phyloP scores from a whole-genome alignment of 2,329 filamentous ascomycete species.

The Kalmusia sp. region DNA sequence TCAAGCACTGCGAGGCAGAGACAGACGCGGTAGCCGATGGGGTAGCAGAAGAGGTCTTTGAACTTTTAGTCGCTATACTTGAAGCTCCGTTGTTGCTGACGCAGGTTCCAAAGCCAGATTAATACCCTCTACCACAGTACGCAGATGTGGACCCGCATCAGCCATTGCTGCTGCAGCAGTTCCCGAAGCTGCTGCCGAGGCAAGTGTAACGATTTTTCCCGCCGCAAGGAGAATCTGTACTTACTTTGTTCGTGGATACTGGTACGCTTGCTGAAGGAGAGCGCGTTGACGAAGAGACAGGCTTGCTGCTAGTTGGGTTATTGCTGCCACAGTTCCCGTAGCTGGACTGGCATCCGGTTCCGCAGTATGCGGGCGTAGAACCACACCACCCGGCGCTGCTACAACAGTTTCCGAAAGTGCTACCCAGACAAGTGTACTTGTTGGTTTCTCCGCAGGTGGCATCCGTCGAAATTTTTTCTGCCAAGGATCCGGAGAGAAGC shows the following conservation, averaged over 20 bases:
- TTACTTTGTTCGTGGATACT: no score
- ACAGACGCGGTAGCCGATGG: neutral
- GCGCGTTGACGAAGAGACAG: no score
- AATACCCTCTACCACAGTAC: conserved; percentile 3
- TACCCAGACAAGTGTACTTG: conserved; percentile 4
- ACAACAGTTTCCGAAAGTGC: conserved; percentile 3
- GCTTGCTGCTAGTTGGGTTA: no score
- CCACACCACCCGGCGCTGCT: conserved; percentile 7
- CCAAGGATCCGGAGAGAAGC: conserved; percentile 7
- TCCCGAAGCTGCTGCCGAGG: conserved; percentile 1
- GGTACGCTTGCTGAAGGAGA: no score
- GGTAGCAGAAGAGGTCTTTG: conserved; percentile 1
- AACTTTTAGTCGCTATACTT: neutral
- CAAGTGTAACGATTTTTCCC: conserved; percentile 4
- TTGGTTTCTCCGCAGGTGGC: conserved; percentile 6
- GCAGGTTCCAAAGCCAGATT: neutral
- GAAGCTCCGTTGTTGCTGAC: neutral
- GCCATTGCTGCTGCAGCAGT: conserved; percentile 5
- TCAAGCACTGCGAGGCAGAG: conserved; percentile 30
- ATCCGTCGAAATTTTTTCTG: neutral
- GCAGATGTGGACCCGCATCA: conserved; percentile 4
- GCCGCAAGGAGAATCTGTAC: no score
- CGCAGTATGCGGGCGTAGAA: conserved; percentile 4
- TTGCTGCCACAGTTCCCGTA: conserved; percentile 2
- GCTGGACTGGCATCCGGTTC: conserved; percentile 1